phyloP scores from a whole-genome alignment of 176 grass and related monocot genomes.

The Oryza glumipatula region DNA sequence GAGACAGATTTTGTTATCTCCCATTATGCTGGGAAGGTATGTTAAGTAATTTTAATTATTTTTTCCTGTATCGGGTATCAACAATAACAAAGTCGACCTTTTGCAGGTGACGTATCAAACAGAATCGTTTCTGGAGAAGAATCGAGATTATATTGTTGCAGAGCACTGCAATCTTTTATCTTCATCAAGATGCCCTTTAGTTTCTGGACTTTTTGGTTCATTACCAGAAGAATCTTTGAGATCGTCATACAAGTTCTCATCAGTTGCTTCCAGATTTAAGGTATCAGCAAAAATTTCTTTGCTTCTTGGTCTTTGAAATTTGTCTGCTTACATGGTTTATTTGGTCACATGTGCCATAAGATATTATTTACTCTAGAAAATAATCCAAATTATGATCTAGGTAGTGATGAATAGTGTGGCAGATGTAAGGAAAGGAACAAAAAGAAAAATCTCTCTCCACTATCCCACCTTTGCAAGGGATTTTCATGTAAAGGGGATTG shows the following conservation, averaged over 20 bases:
- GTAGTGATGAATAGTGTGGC: background rate
- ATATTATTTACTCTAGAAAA: slow-evolving; percentile 10
- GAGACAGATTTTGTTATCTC: slow-evolving; percentile 97
- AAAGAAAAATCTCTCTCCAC: background rate
- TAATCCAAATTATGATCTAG: background rate
- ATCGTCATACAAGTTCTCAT: slow-evolving; percentile 98
- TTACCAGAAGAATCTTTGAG: slow-evolving; percentile 89
- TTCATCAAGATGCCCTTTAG: slow-evolving; percentile 80
- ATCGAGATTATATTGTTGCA: slow-evolving; percentile 95
- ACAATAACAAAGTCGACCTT: slow-evolving; percentile 15
- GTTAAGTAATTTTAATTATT: slow-evolving; percentile 31
- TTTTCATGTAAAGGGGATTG: background rate
- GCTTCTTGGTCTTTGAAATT: slow-evolving; percentile 28
- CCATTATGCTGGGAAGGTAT: slow-evolving; percentile 98
- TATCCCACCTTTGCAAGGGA: background rate
- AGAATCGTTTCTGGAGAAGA: slow-evolving; percentile 95
- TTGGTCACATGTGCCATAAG: slow-evolving; percentile 13
- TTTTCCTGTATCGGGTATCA: slow-evolving; percentile 18
- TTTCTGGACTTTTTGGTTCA: slow-evolving; percentile 88
- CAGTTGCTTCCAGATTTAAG: slow-evolving; percentile 98
- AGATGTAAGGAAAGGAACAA: background rate
- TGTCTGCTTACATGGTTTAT: slow-evolving; percentile 17
- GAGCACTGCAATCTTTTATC: slow-evolving; percentile 96
- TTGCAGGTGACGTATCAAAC: slow-evolving; percentile 95
- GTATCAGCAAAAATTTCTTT: slow-evolving; percentile 44